Base-by-base conservation (phyloP, 192 early-diverging fungal species). In the Chytriomyces sp. region DNA sequence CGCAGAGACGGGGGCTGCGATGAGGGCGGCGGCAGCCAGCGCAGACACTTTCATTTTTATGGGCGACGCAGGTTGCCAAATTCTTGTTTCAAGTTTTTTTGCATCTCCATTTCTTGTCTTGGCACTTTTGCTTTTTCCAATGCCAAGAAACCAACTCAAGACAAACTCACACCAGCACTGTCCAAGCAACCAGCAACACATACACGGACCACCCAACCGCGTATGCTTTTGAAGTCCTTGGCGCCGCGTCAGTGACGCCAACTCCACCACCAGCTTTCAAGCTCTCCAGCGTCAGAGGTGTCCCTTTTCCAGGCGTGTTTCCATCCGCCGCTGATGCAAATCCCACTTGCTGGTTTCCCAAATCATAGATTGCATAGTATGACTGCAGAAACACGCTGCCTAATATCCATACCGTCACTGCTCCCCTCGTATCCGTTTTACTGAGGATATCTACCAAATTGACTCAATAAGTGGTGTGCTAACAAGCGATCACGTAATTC, bases 21-120 rank as follows among this genome's bases (percentile, higher is more conserved):
- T 28, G 63, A 11, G 2, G 11, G 20, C 35, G 13, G 63, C 35
- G 18, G 63, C 63, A 6, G 26, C 63, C 63, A 64, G 35, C 18
- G 63, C 26, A 13, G 63, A 16, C 63, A 64, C 63, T 26, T 64
- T 43, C 63, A 64, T 64, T 26, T 64, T 64, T 11, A 23, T 64
- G 20, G 18, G 11, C 63, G 35, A 16, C 63, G 35, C 57, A n/a
- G 18, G 1, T 60, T 60, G 23, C 57, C 57, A 64, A 64, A 64
- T 26, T 23, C 16, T 3, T 64, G 16, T 64, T 26, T 26, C 63
- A 23, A 16, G 18, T 64, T 26, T 1, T 8, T 64, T 1, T 26
- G 63, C 63, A 64, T 13, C 23, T 64, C 24, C 63, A 23, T 28
- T 28, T 13, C 63, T 16, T 64, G 13, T 23, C 35, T 64, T 64